A percentile compares a stretch with the other conserved stretches of the same genome.
phyloP scores from a whole-genome alignment of 306 rosid genomes.

The Oemleria cerasiformis region DNA sequence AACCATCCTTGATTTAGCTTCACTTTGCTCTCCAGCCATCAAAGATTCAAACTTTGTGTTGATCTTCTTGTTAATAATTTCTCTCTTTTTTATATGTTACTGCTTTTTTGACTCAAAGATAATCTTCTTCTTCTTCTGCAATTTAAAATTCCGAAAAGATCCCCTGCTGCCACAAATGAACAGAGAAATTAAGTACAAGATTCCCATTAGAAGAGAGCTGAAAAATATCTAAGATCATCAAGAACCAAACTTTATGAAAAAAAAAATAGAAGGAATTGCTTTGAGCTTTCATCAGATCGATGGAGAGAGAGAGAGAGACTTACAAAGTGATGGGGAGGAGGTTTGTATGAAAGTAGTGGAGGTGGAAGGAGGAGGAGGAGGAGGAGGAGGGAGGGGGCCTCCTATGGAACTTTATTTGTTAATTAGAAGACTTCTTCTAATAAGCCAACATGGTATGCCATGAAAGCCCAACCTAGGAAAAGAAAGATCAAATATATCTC shows the following conservation, averaged over 20 bases:
- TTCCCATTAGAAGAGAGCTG: slow-evolving; percentile 4
- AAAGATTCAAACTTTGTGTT: neutral
- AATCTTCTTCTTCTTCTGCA: neutral
- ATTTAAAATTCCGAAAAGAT: neutral
- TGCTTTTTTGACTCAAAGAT: neutral
- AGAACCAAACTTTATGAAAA: neutral
- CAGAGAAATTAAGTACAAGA: neutral
- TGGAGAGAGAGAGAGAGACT: slow-evolving; percentile 9
- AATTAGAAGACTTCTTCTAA: slow-evolving; percentile 36
- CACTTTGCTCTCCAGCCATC: slow-evolving; percentile 57
- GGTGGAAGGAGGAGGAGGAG: slow-evolving; percentile 6
- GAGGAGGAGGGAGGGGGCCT: slow-evolving; percentile 15
- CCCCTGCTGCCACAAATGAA: slow-evolving; percentile 7
- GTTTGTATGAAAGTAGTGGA: neutral
- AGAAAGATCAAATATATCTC: slow-evolving; percentile 48
- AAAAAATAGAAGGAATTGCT: neutral
- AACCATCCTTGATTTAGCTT: slow-evolving; percentile 49
- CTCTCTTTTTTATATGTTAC: neutral
- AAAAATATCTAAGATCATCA: slow-evolving; percentile 1
- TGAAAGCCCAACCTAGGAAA: slow-evolving; percentile 51
- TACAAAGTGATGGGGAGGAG: slow-evolving; percentile 27
- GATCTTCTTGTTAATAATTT: neutral
- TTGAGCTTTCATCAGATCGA: neutral
- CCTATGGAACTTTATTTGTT: slow-evolving; percentile 14
- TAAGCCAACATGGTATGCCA: slow-evolving; percentile 46